phyloP scores from a whole-genome alignment of 306 rosid species.

The Arachis stenosperma region DNA sequence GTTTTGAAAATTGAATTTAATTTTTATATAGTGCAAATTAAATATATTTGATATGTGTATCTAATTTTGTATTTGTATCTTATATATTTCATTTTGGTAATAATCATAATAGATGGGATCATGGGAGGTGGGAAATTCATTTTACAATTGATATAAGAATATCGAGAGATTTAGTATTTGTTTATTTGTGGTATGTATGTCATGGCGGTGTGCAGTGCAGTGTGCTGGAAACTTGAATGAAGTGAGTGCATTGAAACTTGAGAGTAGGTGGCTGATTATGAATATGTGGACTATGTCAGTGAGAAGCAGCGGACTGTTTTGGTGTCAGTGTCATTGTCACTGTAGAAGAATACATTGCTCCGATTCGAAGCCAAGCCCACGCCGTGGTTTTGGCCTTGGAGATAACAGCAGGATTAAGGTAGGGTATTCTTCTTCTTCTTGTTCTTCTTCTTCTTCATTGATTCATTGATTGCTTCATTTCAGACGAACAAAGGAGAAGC shows the following conservation, averaged over 20 bases:
- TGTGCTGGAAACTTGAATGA: not conserved
- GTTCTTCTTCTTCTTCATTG: not conserved
- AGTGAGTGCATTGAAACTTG: not conserved
- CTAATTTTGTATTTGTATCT: too few relatives aligned
- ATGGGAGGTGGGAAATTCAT: too few relatives aligned
- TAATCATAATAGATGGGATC: too few relatives aligned
- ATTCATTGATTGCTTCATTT: constrained; percentile 17
- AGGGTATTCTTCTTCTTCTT: not conserved
- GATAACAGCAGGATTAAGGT: constrained; percentile 44
- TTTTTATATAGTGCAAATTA: too few relatives aligned
- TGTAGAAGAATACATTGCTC: constrained; percentile 44
- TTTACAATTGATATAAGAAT: too few relatives aligned
- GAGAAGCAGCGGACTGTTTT: constrained; percentile 43
- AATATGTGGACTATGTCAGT: constrained; percentile 25
- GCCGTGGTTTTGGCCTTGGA: constrained; percentile 73
- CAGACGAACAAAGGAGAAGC: constrained; percentile 49
- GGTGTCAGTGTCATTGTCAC: not conserved
- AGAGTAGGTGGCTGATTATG: not conserved
- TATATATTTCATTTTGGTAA: too few relatives aligned
- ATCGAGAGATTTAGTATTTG: too few relatives aligned
- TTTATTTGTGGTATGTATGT: too few relatives aligned
- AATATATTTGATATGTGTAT: too few relatives aligned
- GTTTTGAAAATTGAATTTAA: too few relatives aligned
- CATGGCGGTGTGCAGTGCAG: too few relatives aligned
- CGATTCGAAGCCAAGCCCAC: constrained; percentile 56